These are phyloP conservation scores for Sequoia sempervirens DNA, from an alignment of 75 land plant species.

Conservation along the genomic window DNA sequence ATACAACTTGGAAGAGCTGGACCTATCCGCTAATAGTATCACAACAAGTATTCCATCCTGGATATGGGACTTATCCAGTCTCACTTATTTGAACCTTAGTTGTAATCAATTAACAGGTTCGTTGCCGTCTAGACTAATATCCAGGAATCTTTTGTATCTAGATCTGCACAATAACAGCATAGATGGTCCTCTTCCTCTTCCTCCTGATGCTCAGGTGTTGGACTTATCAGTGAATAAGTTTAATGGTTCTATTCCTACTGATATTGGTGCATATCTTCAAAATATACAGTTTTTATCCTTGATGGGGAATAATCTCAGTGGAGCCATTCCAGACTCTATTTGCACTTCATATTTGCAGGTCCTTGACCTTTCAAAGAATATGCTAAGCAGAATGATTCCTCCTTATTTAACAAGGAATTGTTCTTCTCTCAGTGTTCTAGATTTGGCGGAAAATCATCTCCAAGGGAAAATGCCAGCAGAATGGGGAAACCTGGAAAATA, in stretches of 20 bases:
- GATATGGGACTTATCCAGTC: neutral
- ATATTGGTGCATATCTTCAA: neutral
- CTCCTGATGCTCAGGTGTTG: neutral
- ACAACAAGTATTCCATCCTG: constrained; percentile 14
- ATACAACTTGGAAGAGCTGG: neutral
- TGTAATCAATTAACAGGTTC: too few relatives aligned
- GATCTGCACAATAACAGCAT: too few relatives aligned
- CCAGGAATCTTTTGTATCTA: too few relatives aligned
- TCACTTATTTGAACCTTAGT: neutral
- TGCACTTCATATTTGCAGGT: neutral
- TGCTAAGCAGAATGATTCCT: neutral
- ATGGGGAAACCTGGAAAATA: too few relatives aligned
- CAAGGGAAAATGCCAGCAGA: neutral
- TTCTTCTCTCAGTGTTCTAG: too few relatives aligned
- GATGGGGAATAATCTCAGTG: too few relatives aligned
- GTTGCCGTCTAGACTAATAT: too few relatives aligned
- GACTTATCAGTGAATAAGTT: neutral
- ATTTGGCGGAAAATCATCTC: neutral
- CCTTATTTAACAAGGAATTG: too few relatives aligned
- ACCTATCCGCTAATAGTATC: constrained; percentile 9
- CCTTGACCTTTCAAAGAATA: neutral
- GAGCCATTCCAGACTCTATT: too few relatives aligned
- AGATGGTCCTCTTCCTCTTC: too few relatives aligned
- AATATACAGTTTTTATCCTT: too few relatives aligned
- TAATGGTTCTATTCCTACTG: neutral